phyloP scores from a whole-genome alignment of 2,329 filamentous ascomycete genomes.

The Ceratocystis papillata region DNA sequence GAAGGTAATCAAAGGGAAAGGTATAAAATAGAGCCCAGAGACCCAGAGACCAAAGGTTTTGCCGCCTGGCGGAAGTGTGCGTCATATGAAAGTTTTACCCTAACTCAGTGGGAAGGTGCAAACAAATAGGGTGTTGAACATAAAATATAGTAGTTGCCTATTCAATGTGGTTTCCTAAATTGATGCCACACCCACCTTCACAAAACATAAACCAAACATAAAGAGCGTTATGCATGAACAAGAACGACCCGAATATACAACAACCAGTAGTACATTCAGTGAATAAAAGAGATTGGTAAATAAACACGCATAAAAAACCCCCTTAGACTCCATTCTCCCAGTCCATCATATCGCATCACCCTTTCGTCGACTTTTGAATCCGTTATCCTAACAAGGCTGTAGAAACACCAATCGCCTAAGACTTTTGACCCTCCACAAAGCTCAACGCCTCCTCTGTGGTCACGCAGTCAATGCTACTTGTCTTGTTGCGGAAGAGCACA shows the following conservation, averaged over 20 bases:
- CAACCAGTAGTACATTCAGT: not conserved
- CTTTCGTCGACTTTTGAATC: not conserved
- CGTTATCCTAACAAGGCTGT: not conserved
- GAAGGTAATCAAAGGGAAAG: no score
- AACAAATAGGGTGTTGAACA: not conserved
- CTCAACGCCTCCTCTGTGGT: slow-evolving; percentile 75
- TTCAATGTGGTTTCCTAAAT: not conserved
- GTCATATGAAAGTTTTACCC: not conserved
- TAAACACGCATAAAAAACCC: not conserved
- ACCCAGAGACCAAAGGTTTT: not conserved
- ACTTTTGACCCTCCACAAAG: slow-evolving; percentile 76
- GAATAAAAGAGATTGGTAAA: not conserved
- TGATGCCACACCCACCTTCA: not conserved
- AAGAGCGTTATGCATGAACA: no score
- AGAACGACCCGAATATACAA: not conserved
- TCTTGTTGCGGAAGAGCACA: slow-evolving; percentile 87
- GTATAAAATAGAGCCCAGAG: no score
- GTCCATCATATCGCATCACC: slow-evolving; percentile 2
- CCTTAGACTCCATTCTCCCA: slow-evolving; percentile 12
- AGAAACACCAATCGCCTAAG: not conserved
- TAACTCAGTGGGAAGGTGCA: not conserved
- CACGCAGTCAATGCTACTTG: slow-evolving; percentile 85
- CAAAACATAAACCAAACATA: no score
- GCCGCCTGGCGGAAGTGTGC: not conserved
- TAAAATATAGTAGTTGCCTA: not conserved